A percentile compares a stretch with the other conserved stretches of the same genome.
Evolutionary conservation across 805 yeast species (phyloP).

Genomic region (Saturnispora saitoi): DNA sequence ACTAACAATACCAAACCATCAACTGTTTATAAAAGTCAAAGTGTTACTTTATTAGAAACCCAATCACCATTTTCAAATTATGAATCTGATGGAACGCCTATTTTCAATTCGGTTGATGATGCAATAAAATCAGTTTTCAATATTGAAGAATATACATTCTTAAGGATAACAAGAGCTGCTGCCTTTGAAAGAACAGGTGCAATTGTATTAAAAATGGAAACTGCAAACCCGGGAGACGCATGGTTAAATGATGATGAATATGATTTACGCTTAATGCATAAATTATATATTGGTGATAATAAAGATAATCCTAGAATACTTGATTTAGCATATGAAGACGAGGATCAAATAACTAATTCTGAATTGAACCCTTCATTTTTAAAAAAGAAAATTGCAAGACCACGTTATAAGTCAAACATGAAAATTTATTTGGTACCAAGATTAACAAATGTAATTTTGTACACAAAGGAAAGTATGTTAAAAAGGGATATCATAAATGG

Average conservation of each 20-base stretch:
- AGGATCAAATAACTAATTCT: conserved; percentile 32
- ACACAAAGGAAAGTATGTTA: conserved; percentile 42
- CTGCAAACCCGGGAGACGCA: conserved; percentile 45
- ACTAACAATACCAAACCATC: not conserved
- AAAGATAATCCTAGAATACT: not conserved
- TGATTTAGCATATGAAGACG: conserved; percentile 18
- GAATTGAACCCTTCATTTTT: conserved; percentile 32
- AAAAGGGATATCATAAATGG: conserved; percentile 45
- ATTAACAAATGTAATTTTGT: conserved; percentile 31
- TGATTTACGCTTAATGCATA: conserved; percentile 14
- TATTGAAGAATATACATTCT: conserved; percentile 33
- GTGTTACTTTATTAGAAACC: conserved; percentile 14
- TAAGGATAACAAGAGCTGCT: conserved; percentile 48
- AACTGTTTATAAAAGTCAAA: conserved; percentile 11
- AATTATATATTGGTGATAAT: conserved; percentile 2
- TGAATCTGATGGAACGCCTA: conserved; percentile 10
- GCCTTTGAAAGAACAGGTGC: conserved; percentile 45
- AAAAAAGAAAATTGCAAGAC: conserved; percentile 51
- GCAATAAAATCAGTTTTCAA: conserved; percentile 39
- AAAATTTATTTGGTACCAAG: conserved; percentile 48
- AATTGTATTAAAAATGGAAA: conserved; percentile 43
- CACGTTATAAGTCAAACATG: conserved; percentile 56
- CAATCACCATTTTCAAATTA: not conserved
- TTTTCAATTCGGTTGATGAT: conserved; percentile 32
- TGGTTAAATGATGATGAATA: conserved; percentile 42